phyloP scores from a whole-genome alignment of 208 protist genomes.

The Trypanosoma vivax region DNA sequence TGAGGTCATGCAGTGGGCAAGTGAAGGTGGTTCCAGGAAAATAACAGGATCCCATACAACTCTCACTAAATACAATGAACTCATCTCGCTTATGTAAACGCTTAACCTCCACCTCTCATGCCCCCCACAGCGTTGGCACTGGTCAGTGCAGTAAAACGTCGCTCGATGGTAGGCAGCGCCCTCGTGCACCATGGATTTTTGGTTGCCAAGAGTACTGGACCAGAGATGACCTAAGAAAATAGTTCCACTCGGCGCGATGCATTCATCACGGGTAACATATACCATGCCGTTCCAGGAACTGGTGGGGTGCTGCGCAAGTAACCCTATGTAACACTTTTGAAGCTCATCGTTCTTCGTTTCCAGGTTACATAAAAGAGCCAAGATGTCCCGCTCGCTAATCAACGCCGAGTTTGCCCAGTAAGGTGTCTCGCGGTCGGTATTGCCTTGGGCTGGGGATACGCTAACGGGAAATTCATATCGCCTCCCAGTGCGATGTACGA shows the following conservation, averaged over 20 bases:
- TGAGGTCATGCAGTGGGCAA: constrained; percentile 36
- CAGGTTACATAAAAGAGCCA: constrained; percentile 38
- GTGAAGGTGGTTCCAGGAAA: constrained; percentile 49
- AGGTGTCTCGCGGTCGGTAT: constrained; percentile 71
- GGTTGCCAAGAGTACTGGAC: constrained; percentile 39
- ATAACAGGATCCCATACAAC: constrained; percentile 73
- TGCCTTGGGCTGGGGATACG: constrained; percentile 56
- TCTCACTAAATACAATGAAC: constrained; percentile 38
- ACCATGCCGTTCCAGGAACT: constrained; percentile 70
- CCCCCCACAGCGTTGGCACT: constrained; percentile 37
- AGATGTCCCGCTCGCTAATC: constrained; percentile 51
- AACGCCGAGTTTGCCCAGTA: constrained; percentile 56
- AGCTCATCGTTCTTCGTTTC: constrained; percentile 59
- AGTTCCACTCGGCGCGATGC: constrained; percentile 29
- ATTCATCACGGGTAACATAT: constrained; percentile 44
- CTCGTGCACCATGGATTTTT: constrained; percentile 52
- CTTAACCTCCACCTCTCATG: constrained; percentile 67
- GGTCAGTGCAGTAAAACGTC: constrained; percentile 62
- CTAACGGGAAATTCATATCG: constrained; percentile 45
- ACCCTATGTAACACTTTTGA: constrained; percentile 66
- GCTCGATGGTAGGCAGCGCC: constrained; percentile 39
- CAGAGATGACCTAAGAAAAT: constrained; percentile 68
- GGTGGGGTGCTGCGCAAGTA: constrained; percentile 49
- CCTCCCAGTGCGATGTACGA: constrained; percentile 51
- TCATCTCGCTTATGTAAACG: constrained; percentile 39